Percentiles rank a stretch among this genome's conserved stretches.
These are phyloP conservation scores for Talaromyces liani DNA, from an alignment of 495 filamentous ascomycete species.

Conservation along the genomic window DNA sequence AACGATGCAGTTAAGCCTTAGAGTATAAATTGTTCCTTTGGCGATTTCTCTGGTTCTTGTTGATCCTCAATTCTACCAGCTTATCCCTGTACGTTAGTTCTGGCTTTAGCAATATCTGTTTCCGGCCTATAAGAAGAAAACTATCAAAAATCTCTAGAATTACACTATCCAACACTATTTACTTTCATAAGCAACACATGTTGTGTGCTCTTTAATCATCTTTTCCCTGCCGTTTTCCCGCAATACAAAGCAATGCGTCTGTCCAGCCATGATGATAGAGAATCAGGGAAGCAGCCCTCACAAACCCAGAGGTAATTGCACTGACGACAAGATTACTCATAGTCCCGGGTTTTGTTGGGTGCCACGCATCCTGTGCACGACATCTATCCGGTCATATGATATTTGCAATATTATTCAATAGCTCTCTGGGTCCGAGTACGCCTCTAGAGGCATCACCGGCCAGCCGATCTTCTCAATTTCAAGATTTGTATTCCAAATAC, in stretches of 20 bases:
- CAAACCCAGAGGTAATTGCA: background rate
- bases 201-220: background rate
- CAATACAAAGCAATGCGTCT: background rate
- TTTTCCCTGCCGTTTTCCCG: background rate
- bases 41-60: background rate
- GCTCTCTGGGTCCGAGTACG: background rate
- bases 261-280: background rate
- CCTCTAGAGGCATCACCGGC: background rate
- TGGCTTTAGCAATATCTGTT: slow-evolving; percentile 1
- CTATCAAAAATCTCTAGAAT: background rate
- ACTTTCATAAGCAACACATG: background rate
- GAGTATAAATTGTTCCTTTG: background rate
- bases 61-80: no score
- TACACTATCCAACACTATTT: background rate
- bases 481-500: background rate
- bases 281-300: background rate
- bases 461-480: background rate
- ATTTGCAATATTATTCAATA: background rate
- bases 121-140: background rate
- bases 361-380: background rate
- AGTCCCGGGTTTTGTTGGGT: background rate
- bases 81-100: background rate
- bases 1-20: background rate
- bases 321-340: background rate
- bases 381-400: background rate